Evolutionary conservation across 495 filamentous ascomycete species (phyloP).

Genomic region (Acidiella bohemica): DNA sequence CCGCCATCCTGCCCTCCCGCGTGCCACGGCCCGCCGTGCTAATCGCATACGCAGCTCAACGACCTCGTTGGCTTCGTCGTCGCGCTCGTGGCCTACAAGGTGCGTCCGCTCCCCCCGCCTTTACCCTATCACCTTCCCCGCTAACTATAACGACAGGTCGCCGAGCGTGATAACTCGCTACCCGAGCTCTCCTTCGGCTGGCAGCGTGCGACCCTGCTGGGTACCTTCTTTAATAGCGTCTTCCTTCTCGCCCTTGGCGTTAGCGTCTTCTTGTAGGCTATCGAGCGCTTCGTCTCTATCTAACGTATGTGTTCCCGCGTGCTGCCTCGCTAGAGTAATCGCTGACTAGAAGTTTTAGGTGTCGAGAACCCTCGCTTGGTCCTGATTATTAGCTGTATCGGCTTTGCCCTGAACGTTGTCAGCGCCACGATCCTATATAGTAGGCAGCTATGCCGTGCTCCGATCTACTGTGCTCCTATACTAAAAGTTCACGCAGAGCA

Average conservation of each 20-base stretch:
- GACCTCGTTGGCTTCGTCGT: constrained; percentile 23
- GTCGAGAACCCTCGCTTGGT: neutral
- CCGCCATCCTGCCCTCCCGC: neutral
- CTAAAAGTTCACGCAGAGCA: too few relatives aligned
- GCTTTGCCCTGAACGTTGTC: constrained; percentile 3
- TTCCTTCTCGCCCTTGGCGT: constrained; percentile 23
- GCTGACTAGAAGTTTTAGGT: too few relatives aligned
- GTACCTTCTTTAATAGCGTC: constrained; percentile 25
- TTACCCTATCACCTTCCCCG: too few relatives aligned
- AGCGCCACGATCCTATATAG: constrained; percentile 1
- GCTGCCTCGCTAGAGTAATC: too few relatives aligned
- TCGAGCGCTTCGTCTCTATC: constrained; percentile 21
- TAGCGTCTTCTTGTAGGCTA: constrained; percentile 19
- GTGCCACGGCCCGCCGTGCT: neutral
- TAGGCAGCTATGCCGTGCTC: too few relatives aligned
- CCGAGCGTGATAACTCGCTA: constrained; percentile 22
- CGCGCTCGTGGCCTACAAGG: constrained; percentile 17
- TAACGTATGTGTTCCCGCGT: neutral
- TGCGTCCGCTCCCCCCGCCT: too few relatives aligned
- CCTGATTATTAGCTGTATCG: neutral
- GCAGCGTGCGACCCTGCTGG: constrained; percentile 21
- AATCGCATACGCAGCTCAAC: constrained; percentile 11
- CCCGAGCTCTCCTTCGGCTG: constrained; percentile 35
- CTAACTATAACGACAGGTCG: too few relatives aligned
- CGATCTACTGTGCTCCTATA: too few relatives aligned